A percentile compares a stretch with the other conserved stretches of the same genome.
Evolutionary conservation across 1,284 basidiomycete species (phyloP).

Genomic region (Neonothopanus nambi): DNA sequence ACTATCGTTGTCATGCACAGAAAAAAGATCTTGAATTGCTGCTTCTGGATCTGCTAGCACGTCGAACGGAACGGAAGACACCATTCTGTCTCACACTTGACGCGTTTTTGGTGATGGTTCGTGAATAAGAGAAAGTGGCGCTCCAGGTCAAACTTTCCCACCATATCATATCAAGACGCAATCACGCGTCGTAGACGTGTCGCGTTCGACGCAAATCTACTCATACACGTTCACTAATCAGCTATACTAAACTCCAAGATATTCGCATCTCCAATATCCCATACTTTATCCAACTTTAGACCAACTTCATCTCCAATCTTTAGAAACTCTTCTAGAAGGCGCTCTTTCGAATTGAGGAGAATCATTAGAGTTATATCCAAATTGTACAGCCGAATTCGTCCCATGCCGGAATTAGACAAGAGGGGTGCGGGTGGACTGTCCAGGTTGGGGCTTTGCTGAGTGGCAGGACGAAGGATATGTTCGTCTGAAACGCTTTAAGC

Average conservation of each 20-base stretch:
- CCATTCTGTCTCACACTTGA: slow-evolving; percentile 3
- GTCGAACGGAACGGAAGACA: slow-evolving; percentile 12
- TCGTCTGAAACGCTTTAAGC: no score
- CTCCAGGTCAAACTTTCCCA: neutral
- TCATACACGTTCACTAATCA: no score
- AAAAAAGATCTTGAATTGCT: slow-evolving; percentile 9
- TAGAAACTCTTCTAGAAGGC: neutral
- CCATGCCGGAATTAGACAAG: slow-evolving; percentile 10
- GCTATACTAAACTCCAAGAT: neutral
- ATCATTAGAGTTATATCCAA: neutral
- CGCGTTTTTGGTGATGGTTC: neutral
- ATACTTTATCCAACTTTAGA: neutral
- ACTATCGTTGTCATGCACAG: no score
- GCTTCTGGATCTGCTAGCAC: slow-evolving; percentile 9
- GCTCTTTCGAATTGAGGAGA: neutral
- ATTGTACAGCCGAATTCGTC: neutral
- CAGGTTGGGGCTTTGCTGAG: neutral
- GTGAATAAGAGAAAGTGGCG: neutral
- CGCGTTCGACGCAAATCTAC: no score
- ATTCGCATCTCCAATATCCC: neutral
- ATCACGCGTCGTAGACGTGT: no score
- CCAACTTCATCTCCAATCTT: neutral
- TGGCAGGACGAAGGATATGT: neutral
- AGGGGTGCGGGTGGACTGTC: slow-evolving; percentile 3
- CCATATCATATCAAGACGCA: no score